Evolutionary conservation across 176 grass and related monocot genomes (phyloP).

Genomic region (Carex parvula): DNA sequence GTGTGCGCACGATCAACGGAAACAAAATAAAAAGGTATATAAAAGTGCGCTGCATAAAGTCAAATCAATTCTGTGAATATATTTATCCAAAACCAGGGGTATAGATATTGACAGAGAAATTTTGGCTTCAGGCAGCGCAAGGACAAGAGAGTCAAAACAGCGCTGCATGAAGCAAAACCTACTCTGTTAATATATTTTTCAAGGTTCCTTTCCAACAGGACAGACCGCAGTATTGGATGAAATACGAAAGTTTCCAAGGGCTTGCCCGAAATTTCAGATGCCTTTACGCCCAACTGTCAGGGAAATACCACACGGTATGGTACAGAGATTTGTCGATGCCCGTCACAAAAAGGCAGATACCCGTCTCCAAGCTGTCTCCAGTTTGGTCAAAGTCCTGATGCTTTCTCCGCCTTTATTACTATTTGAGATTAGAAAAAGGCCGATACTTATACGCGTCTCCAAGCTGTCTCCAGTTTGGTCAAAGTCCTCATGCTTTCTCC

Average conservation of each 20-base stretch:
- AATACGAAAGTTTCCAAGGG: not conserved
- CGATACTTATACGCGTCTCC: not conserved
- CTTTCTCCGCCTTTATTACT: not conserved
- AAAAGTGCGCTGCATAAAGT: too few species aligned
- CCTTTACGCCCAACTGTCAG: not conserved
- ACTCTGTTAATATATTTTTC: too few species aligned
- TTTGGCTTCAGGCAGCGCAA: too few species aligned
- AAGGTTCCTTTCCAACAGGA: too few species aligned
- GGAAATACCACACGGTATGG: not conserved
- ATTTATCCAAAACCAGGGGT: too few species aligned
- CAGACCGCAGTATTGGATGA: not conserved
- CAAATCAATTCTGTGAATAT: too few species aligned
- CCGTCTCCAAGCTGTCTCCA: not conserved
- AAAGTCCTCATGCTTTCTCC: slow-evolving; percentile 4
- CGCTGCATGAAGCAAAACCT: too few species aligned
- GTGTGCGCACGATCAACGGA: too few species aligned
- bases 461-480: not conserved
- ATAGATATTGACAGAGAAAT: too few species aligned
- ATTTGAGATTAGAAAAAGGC: not conserved
- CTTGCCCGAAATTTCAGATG: not conserved
- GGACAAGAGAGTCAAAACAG: not conserved
- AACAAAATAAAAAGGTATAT: not conserved
- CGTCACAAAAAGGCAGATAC: not conserved
- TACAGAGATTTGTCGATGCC: not conserved
- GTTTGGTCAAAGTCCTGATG: slow-evolving; percentile 9